phyloP scores from a whole-genome alignment of 441 rosid species.

The Brassica balearica region DNA sequence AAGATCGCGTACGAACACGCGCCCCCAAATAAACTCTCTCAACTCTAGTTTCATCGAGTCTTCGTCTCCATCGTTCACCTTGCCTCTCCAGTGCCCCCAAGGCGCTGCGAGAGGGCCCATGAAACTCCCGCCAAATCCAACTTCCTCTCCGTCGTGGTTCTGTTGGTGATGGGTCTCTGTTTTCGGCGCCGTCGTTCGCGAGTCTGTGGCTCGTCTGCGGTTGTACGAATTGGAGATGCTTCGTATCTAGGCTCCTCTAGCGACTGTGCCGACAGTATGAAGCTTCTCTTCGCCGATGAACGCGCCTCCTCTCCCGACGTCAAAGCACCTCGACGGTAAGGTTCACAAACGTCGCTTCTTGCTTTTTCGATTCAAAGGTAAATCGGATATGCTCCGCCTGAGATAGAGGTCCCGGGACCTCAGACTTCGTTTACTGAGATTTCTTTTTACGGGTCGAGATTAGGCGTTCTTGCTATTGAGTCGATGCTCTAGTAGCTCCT shows the following conservation, averaged over 20 bases:
- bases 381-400: not conserved
- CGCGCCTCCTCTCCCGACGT: not conserved
- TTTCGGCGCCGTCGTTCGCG: not conserved
- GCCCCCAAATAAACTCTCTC: too few relatives aligned
- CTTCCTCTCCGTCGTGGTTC: not conserved
- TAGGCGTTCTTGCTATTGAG: not conserved
- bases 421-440: not conserved
- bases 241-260: not conserved
- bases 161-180: not conserved
- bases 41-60: too few relatives aligned
- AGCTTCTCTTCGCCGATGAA: not conserved
- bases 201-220: not conserved
- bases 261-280: not conserved
- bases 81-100: not conserved
- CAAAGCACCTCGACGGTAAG: not conserved
- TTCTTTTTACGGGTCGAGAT: not conserved
- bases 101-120: not conserved
- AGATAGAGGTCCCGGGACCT: not conserved
- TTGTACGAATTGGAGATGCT: not conserved
- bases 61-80: too few relatives aligned
- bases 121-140: not conserved
- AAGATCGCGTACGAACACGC: too few relatives aligned
- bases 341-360: not conserved
- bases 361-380: not conserved
- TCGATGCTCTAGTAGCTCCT: not conserved